Evolutionary conservation across 148 eudicot genomes (phyloP), one percentile per base, ranked within the genome.

Genomic region (Vaccinium macrocarpon): DNA sequence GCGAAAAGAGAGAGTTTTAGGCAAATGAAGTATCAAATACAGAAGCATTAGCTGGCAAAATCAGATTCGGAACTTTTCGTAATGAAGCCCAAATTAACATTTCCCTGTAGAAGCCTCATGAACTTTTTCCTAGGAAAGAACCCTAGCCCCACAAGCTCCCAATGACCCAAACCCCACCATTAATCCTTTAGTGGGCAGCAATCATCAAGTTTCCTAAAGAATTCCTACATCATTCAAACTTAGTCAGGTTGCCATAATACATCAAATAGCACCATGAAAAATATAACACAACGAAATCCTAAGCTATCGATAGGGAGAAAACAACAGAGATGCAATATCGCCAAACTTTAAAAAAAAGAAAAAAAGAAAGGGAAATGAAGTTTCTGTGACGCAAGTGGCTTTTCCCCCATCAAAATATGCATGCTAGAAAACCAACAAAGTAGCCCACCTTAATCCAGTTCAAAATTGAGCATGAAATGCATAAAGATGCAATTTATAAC

Each of bases 381-480:
- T 35, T 35, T 14, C 75, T 72, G 6, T 72, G 76, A 35, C 8
- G 21, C 19, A 72, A 38, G 48, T 18, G 50, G 21, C 51, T 74
- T 74, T 42, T 7, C 76, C 76, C 49, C 76, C 46, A 71, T 32
- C 21, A 15, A 71, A 32, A 29, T 32, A 32, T 2, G 78, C 27
- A 46, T 6, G 51, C 46, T 16, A 72, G 74, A 70, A 66, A 29
- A 71, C 32, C 9, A 5, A 35, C 46, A 35, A 72, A 72, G 35
- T 32, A 15, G 51, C 50, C 78, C 27, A 74, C 50, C 78, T 74
- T 42, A 6, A 42, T 74, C 78, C 51, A 74, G 10, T 19, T 19
- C 78, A 42, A 74, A 72, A 74, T 38, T 74, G 78, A 74, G 49
- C 27, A 74, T 42, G n/a, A 42, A 74, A 74, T 42, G 51, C 76